A percentile compares a stretch with the other conserved stretches of the same genome.
These are phyloP conservation scores for Phytophthora litchii DNA, from an alignment of 352 stramenopile species.

Conservation along the genomic window DNA sequence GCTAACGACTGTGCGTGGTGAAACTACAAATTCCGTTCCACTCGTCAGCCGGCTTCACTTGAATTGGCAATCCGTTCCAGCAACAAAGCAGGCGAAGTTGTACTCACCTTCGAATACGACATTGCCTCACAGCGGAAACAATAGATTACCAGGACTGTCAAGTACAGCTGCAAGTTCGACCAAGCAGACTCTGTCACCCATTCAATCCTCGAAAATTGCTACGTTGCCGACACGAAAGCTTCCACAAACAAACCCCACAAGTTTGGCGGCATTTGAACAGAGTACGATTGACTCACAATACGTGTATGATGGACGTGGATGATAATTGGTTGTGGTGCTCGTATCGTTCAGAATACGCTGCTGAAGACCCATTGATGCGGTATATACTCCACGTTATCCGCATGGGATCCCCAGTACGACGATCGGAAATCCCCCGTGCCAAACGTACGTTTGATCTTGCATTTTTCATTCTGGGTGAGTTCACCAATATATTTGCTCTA, in stretches of 20 bases:
- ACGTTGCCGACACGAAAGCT: neutral
- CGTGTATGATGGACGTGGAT: neutral
- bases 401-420: conserved; percentile 28
- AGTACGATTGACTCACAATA: conserved; percentile 13
- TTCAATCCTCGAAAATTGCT: neutral
- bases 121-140: neutral
- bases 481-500: conserved; percentile 1
- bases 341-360: conserved; percentile 47
- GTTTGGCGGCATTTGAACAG: conserved; percentile 20
- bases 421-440: conserved; percentile 41
- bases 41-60: conserved; percentile 24
- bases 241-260: neutral
- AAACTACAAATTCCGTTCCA: neutral
- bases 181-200: conserved; percentile 3
- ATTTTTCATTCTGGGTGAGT: neutral
- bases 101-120: conserved; percentile 14
- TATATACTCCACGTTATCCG: conserved; percentile 55
- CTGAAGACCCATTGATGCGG: conserved; percentile 45
- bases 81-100: conserved; percentile 18
- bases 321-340: neutral
- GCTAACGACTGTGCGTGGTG: neutral
- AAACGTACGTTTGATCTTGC: conserved; percentile 33
- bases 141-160: neutral
- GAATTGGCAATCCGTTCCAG: conserved; percentile 25
- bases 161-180: conserved; percentile 1